Percentiles rank a stretch among this genome's conserved stretches.
phyloP scores from a whole-genome alignment of 805 yeast genomes.

The Jamesozyma spencerorum region DNA sequence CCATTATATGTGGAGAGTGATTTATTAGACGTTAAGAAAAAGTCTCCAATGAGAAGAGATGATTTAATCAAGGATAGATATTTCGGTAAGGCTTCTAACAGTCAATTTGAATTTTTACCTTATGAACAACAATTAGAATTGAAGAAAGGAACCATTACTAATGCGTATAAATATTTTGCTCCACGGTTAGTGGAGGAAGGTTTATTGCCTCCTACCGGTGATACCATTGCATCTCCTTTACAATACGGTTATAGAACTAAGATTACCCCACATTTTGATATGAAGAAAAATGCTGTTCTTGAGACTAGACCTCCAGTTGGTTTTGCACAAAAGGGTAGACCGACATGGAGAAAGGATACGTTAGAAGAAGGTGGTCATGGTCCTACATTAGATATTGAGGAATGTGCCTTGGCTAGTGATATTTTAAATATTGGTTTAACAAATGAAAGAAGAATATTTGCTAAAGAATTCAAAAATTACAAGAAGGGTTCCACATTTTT shows the following conservation, averaged over 20 bases:
- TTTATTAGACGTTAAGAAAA: slow-evolving; percentile 41
- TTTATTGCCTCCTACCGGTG: slow-evolving; percentile 49
- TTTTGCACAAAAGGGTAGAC: slow-evolving; percentile 79
- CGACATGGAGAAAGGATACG: slow-evolving; percentile 48
- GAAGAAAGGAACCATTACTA: slow-evolving; percentile 64
- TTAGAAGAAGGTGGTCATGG: slow-evolving; percentile 46
- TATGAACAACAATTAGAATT: slow-evolving; percentile 65
- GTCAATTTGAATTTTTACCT: slow-evolving; percentile 77
- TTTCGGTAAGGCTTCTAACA: slow-evolving; percentile 90
- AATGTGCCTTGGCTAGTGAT: slow-evolving; percentile 80
- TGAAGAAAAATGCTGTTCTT: slow-evolving; percentile 40
- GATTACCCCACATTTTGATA: slow-evolving; percentile 88
- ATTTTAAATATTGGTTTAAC: slow-evolving; percentile 66
- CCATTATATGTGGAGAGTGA: slow-evolving; percentile 70
- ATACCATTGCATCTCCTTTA: slow-evolving; percentile 69
- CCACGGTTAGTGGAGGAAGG: slow-evolving; percentile 38
- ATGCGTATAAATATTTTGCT: slow-evolving; percentile 76
- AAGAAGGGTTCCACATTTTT: slow-evolving; percentile 82
- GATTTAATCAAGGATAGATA: slow-evolving; percentile 58
- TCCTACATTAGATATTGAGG: slow-evolving; percentile 80
- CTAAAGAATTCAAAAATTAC: slow-evolving; percentile 36
- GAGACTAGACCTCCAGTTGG: slow-evolving; percentile 64
- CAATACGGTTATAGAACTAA: slow-evolving; percentile 79
- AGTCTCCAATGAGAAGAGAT: slow-evolving; percentile 43
- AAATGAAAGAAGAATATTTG: slow-evolving; percentile 55